phyloP scores from a whole-genome alignment of 345 rosid genomes.

The Euphorbia tirucalli region DNA sequence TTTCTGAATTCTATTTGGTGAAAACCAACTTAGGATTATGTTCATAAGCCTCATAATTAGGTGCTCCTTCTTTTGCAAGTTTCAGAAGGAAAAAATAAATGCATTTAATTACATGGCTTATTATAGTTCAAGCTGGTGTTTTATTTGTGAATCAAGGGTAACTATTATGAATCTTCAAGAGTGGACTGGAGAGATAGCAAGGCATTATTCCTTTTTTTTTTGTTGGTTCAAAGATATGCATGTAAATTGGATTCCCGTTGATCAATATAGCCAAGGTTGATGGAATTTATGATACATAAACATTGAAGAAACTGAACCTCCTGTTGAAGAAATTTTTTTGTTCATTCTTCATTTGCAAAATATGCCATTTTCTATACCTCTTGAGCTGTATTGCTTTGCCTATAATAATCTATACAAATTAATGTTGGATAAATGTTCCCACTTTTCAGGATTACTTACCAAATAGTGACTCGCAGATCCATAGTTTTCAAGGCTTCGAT shows the following conservation, averaged over 20 bases:
- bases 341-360: constrained; percentile 6
- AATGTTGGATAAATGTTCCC: constrained; percentile 12
- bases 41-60: neutral
- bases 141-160: neutral
- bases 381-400: neutral
- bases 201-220: neutral
- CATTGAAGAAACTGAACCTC: neutral
- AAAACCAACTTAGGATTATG: neutral
- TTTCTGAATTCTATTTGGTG: neutral
- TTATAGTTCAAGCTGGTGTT: neutral
- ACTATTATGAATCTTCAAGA: too few relatives aligned
- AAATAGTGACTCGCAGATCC: constrained; percentile 34
- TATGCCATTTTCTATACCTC: neutral
- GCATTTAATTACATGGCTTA: neutral
- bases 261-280: neutral
- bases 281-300: neutral
- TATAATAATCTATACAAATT: neutral
- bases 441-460: constrained; percentile 41
- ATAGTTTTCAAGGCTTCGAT: constrained; percentile 44
- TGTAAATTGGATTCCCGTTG: neutral
- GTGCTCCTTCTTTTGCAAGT: neutral
- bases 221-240: neutral
- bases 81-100: neutral
- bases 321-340: too few relatives aligned
- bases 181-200: neutral